phyloP scores from a whole-genome alignment of 352 stramenopile genomes.

The Pythium aquatile region DNA sequence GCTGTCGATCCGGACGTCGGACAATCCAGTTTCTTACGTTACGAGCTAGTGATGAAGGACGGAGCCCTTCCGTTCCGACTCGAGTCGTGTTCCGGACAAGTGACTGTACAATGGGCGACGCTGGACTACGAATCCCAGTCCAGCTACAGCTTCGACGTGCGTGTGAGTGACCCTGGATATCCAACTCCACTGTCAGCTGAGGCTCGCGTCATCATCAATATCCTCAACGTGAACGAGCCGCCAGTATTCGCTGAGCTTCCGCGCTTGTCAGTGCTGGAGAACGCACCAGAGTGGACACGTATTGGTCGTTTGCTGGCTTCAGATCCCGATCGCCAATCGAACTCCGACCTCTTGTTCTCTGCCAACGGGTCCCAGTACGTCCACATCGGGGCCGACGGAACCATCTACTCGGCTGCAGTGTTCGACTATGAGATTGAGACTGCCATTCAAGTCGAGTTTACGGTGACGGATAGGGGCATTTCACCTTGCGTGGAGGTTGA shows the following conservation, averaged over 20 bases:
- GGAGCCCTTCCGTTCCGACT: conserved; percentile 44
- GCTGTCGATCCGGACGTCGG: conserved; percentile 45
- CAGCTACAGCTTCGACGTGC: conserved; percentile 41
- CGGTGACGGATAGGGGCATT: conserved; percentile 38
- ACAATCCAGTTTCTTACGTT: conserved; percentile 46
- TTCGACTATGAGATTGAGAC: conserved; percentile 47
- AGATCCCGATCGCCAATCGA: conserved; percentile 32
- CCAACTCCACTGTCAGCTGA: conserved; percentile 31
- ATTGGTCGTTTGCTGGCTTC: conserved; percentile 40
- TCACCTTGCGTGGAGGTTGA: conserved; percentile 7
- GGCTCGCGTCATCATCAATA: conserved; percentile 30
- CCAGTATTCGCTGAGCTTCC: conserved; percentile 35
- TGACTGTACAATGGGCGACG: conserved; percentile 42
- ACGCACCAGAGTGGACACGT: conserved; percentile 24
- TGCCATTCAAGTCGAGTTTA: conserved; percentile 32
- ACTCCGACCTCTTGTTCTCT: conserved; percentile 22
- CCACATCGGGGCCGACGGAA: conserved; percentile 23
- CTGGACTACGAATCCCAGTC: conserved; percentile 50
- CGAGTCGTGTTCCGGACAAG: conserved; percentile 51
- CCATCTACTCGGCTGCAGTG: conserved; percentile 1
- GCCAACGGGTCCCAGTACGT: conserved; percentile 40
- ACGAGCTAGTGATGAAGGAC: conserved; percentile 43
- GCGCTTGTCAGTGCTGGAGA: conserved; percentile 40
- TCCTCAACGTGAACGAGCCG: conserved; percentile 54
- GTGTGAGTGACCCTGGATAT: conserved; percentile 44